Conservation (phyloP, 2,329 filamentous ascomycete genomes). For the Arthrobotrys pseudoclavata region DNA sequence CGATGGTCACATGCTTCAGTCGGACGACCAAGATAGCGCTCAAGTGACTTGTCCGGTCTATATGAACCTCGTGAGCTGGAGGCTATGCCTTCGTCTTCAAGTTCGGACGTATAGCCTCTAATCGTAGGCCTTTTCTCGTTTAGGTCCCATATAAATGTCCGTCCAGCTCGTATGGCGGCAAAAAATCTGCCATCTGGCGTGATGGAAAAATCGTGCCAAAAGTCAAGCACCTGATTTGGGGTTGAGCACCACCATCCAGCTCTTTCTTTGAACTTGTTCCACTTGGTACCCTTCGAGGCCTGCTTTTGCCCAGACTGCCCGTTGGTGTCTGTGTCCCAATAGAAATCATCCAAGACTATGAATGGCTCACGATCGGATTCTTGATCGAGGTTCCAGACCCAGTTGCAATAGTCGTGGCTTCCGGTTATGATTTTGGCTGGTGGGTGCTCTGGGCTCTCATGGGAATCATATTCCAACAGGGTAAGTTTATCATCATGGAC, state of each 20-base stretch:
- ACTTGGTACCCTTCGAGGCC: conserved; percentile 42
- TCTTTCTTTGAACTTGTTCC: conserved; percentile 62
- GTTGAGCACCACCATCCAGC: conserved; percentile 63
- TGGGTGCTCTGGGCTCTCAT: not conserved
- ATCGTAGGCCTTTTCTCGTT: conserved; percentile 41
- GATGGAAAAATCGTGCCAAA: conserved; percentile 62
- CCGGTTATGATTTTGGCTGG: conserved; percentile 61
- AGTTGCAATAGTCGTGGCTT: conserved; percentile 63
- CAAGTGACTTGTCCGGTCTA: conserved; percentile 30
- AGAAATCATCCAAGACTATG: conserved; percentile 63
- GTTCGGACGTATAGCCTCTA: conserved; percentile 43
- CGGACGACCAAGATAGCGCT: conserved; percentile 46
- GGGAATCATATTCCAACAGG: conserved; percentile 46
- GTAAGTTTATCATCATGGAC: conserved; percentile 62
- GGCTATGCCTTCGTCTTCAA: conserved; percentile 1
- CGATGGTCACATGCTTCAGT: conserved; percentile 29
- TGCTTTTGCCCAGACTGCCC: conserved; percentile 2
- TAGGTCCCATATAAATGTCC: conserved; percentile 63
- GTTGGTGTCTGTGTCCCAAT: conserved; percentile 60
- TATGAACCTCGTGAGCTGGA: not conserved
- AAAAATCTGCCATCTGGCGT: conserved; percentile 61
- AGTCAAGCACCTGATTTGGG: conserved; percentile 63
- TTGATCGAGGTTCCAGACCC: conserved; percentile 62
- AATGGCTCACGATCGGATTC: conserved; percentile 58
- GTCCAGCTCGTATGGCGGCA: conserved; percentile 62